These are phyloP conservation scores for Schwanniomyces etchellsii DNA, from an alignment of 1,139 yeast species.

Conservation along the genomic window DNA sequence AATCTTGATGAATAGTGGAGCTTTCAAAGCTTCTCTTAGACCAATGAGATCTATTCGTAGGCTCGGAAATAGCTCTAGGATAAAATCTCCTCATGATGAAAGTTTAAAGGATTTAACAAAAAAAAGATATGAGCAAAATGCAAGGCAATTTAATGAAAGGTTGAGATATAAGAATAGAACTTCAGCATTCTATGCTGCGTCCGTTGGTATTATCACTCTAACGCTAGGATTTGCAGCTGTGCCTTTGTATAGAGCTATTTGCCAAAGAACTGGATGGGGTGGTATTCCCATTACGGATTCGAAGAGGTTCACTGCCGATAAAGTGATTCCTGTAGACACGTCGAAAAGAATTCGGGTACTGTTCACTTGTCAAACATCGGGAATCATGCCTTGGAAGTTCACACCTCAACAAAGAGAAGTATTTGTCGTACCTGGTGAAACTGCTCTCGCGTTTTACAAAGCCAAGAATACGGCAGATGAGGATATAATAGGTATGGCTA, in stretches of 20 bases:
- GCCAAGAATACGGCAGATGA: conserved; percentile 82
- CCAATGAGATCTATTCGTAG: too few relatives aligned
- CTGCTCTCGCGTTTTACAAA: conserved; percentile 92
- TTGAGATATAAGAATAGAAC: conserved; percentile 37
- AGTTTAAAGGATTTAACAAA: not conserved
- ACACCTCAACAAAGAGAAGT: conserved; percentile 94
- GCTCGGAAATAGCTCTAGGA: not conserved
- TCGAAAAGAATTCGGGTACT: conserved; percentile 74
- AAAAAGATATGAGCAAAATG: not conserved
- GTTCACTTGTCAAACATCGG: conserved; percentile 90
- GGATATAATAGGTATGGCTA: conserved; percentile 97
- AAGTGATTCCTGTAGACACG: conserved; percentile 82
- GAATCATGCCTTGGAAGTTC: conserved; percentile 92
- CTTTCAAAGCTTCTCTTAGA: too few relatives aligned
- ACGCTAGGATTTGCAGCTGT: conserved; percentile 90
- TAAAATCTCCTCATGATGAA: not conserved
- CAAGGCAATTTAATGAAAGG: conserved; percentile 14
- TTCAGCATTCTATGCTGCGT: conserved; percentile 65
- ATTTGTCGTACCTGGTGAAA: conserved; percentile 92
- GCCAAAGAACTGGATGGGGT: conserved; percentile 95
- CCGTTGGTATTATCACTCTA: conserved; percentile 65
- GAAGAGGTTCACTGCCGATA: conserved; percentile 77
- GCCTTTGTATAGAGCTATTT: conserved; percentile 84
- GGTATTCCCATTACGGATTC: conserved; percentile 91
- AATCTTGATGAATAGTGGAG: too few relatives aligned